Percentiles rank a stretch among this genome's conserved stretches.
These are phyloP conservation scores for Annulohypoxylon maeteangense DNA, from an alignment of 495 filamentous ascomycete species.

Conservation along the genomic window DNA sequence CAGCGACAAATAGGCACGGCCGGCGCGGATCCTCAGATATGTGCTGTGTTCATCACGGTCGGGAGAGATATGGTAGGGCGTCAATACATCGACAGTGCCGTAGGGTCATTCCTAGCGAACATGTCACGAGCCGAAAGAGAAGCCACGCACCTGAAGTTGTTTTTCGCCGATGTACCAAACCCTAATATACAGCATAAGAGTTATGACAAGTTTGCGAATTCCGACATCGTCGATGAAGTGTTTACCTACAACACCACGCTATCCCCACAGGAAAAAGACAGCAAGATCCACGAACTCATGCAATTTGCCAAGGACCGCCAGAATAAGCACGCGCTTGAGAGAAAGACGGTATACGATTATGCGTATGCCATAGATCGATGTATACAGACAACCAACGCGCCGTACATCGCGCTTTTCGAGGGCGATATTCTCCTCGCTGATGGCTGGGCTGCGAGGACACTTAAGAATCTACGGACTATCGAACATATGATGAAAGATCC, in stretches of 20 bases:
- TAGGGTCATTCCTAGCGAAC: constrained; percentile 52
- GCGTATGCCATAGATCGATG: constrained; percentile 56
- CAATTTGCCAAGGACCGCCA: constrained; percentile 41
- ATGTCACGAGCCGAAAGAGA: constrained; percentile 50
- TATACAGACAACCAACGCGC: constrained; percentile 49
- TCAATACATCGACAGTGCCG: constrained; percentile 50
- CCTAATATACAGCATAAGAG: constrained; percentile 45
- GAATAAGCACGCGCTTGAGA: constrained; percentile 43
- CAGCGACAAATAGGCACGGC: constrained; percentile 39
- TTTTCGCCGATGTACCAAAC: constrained; percentile 50
- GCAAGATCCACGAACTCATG: constrained; percentile 36
- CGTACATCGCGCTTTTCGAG: constrained; percentile 61
- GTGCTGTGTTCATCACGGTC: constrained; percentile 52
- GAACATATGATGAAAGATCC: constrained; percentile 44
- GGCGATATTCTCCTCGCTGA: constrained; percentile 60
- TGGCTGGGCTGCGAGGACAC: constrained; percentile 58
- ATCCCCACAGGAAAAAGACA: constrained; percentile 32
- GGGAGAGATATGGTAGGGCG: constrained; percentile 46
- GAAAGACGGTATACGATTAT: constrained; percentile 56
- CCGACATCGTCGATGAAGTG: constrained; percentile 42
- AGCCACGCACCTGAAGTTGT: constrained; percentile 46
- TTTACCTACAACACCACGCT: constrained; percentile 44
- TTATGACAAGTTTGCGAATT: constrained; percentile 29
- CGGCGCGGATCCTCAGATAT: constrained; percentile 44
- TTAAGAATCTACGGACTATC: constrained; percentile 51